Evolutionary conservation across 106 monocot genomes (phyloP).

Genomic region (Amphibolis antarctica): DNA sequence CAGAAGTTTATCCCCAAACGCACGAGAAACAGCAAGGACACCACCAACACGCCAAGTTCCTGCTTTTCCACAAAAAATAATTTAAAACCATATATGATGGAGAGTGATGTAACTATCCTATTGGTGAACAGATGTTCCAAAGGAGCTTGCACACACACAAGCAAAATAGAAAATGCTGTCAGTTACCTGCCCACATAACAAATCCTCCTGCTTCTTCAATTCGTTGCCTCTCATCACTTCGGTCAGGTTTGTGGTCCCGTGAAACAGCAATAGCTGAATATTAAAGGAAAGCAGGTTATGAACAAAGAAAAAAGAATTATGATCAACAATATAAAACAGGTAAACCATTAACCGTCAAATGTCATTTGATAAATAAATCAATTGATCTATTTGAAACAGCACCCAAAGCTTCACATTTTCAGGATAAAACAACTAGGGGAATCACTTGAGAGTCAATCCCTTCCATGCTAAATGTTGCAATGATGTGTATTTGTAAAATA

Average conservation of each 20-base stretch:
- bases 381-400: too few species aligned
- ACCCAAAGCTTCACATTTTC: too few species aligned
- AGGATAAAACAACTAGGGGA: too few species aligned
- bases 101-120: neutral
- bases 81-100: neutral
- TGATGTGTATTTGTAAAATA: too few species aligned
- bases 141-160: neutral
- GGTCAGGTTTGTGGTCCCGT: constrained; percentile 85
- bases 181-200: constrained; percentile 90
- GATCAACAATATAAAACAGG: too few species aligned
- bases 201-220: constrained; percentile 91
- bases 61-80: constrained; percentile 13
- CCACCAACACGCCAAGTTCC: constrained; percentile 92
- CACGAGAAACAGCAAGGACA: constrained; percentile 82
- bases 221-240: constrained; percentile 65
- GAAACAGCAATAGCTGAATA: constrained; percentile 83
- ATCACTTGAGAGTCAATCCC: too few species aligned
- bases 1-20: constrained; percentile 71
- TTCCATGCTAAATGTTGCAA: too few species aligned
- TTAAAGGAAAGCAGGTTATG: neutral
- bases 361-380: neutral
- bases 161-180: neutral
- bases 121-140: too few species aligned
- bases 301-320: neutral
- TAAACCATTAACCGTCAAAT: neutral